These are phyloP conservation scores for Diaporthe sp. DNA, from an alignment of 2,329 filamentous ascomycete genomes.

Conservation along the genomic window DNA sequence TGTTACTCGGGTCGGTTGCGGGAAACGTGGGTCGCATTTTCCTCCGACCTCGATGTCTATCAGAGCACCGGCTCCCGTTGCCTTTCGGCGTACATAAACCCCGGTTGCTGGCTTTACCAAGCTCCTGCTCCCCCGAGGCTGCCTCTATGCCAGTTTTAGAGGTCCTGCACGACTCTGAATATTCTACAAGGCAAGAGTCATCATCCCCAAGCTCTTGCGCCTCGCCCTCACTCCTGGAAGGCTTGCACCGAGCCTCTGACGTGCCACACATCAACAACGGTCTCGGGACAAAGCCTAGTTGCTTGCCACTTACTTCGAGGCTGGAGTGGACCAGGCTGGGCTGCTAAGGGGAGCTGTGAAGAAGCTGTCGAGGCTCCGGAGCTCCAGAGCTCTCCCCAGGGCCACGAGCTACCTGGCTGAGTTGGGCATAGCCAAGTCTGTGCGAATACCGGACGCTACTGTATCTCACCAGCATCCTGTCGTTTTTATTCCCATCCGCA, in stretches of 20 bases:
- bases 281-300: not conserved
- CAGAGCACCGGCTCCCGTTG: not conserved
- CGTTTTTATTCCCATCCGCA: slow-evolving; percentile 32
- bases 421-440: slow-evolving; percentile 29
- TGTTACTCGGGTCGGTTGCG: not conserved
- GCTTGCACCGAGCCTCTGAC: not conserved
- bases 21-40: not conserved
- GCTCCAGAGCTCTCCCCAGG: not conserved
- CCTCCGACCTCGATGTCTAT: not conserved
- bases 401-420: slow-evolving; percentile 22
- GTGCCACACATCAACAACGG: not conserved
- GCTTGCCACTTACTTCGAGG: not conserved
- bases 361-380: not conserved
- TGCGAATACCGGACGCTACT: slow-evolving; percentile 33
- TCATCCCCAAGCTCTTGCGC: not conserved
- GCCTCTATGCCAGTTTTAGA: not conserved
- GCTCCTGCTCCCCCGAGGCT: not conserved
- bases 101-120: not conserved
- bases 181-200: not conserved
- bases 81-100: not conserved
- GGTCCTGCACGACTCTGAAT: not conserved
- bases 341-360: not conserved
- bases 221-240: not conserved
- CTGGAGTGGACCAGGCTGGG: not conserved
- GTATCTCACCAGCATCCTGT: slow-evolving; percentile 28